Evolutionary conservation across 192 early-diverging fungal species (phyloP).

Genomic region (Umbelopsis vinacea): DNA sequence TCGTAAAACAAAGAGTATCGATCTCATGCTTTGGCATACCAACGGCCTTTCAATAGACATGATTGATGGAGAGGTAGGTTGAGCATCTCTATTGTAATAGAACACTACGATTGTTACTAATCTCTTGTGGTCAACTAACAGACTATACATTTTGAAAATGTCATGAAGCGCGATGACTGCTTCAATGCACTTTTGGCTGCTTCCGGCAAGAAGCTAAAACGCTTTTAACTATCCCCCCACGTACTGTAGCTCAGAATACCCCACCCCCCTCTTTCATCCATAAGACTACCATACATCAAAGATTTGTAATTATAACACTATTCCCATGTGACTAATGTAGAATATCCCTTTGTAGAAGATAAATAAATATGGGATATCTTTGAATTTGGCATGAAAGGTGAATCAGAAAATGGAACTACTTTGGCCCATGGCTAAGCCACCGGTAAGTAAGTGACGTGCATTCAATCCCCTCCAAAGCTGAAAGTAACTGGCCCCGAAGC

Average conservation of each 20-base stretch:
- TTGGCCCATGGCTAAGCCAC: too few species aligned
- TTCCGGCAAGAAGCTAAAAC: conserved; percentile 19
- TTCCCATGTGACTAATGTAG: not conserved
- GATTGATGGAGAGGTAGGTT: conserved; percentile 22
- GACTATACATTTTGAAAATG: conserved; percentile 33
- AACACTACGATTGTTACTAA: not conserved
- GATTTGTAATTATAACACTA: not conserved
- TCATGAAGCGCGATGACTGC: conserved; percentile 34
- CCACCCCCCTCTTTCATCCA: too few species aligned
- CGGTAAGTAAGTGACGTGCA: too few species aligned
- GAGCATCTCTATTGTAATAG: too few species aligned
- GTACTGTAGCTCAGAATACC: not conserved
- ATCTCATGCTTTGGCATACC: conserved; percentile 33
- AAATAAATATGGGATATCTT: too few species aligned
- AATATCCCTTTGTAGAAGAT: too few species aligned
- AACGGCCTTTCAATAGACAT: conserved; percentile 29
- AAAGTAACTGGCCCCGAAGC: too few species aligned
- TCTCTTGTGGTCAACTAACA: not conserved
- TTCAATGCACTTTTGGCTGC: conserved; percentile 31
- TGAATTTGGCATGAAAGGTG: too few species aligned
- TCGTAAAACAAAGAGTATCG: conserved; percentile 32
- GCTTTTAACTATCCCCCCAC: not conserved
- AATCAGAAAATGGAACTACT: too few species aligned
- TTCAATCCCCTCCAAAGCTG: too few species aligned
- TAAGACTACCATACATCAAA: not conserved